Conservation (phyloP, 2,329 filamentous ascomycete species). For the Lojkania enalia region DNA sequence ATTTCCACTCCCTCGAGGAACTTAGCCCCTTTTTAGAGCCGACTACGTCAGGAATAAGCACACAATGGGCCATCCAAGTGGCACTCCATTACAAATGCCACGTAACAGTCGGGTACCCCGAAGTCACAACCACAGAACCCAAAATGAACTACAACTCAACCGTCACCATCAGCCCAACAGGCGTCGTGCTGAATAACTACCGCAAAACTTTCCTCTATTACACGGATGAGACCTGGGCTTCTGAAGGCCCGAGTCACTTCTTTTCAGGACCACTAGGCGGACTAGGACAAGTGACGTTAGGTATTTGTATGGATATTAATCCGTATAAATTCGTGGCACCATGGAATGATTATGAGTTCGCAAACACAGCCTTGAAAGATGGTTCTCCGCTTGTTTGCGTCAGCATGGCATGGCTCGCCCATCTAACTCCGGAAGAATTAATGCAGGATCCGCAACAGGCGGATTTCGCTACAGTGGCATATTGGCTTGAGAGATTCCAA, state of each 20-base stretch:
- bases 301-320: constrained; percentile 64
- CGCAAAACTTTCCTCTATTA: constrained; percentile 69
- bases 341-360: constrained; percentile 62
- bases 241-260: constrained; percentile 52
- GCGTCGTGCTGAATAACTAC: constrained; percentile 61
- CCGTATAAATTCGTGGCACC: constrained; percentile 64
- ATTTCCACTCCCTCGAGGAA: constrained; percentile 70
- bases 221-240: constrained; percentile 67
- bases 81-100: constrained; percentile 69
- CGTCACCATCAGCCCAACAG: constrained; percentile 59
- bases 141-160: constrained; percentile 60
- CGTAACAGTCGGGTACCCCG: constrained; percentile 75
- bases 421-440: constrained; percentile 54
- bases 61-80: constrained; percentile 70
- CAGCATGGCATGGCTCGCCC: constrained; percentile 78
- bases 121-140: constrained; percentile 46
- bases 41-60: constrained; percentile 65
- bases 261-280: constrained; percentile 40
- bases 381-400: constrained; percentile 67
- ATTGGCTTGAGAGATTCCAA: constrained; percentile 74
- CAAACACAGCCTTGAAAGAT: constrained; percentile 59
- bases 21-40: constrained; percentile 72
- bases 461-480: constrained; percentile 72
- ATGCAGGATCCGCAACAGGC: constrained; percentile 57
- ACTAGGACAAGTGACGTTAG: constrained; percentile 45